These are phyloP conservation scores for Phytopythium sindhum DNA, from an alignment of 352 stramenopile genomes.

Conservation along the genomic window DNA sequence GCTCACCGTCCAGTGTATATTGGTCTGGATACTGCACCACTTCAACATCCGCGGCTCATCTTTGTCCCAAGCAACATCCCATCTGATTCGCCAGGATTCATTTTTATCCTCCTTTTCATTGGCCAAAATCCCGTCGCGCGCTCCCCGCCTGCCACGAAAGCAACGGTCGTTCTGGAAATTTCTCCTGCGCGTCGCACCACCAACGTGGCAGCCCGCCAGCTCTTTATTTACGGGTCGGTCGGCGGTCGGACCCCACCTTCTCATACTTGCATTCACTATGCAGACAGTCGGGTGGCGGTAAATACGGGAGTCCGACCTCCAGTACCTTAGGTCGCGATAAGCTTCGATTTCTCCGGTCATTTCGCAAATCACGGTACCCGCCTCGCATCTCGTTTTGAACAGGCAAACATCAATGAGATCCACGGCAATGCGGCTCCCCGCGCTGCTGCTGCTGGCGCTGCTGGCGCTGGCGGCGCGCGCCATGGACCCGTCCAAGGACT, in stretches of 20 bases:
- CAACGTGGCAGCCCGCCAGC: not conserved
- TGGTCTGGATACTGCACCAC: no score
- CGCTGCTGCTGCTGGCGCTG: slow-evolving; percentile 25
- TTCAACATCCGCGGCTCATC: not conserved
- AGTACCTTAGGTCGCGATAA: no score
- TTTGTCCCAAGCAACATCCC: not conserved
- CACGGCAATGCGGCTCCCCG: slow-evolving; percentile 5
- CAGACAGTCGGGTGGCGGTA: not conserved
- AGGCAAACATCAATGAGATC: not conserved
- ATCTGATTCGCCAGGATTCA: not conserved
- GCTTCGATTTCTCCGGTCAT: not conserved
- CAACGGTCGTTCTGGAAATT: slow-evolving; percentile 7
- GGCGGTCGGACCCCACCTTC: not conserved
- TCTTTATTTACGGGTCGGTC: not conserved
- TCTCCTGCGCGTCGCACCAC: slow-evolving; percentile 3
- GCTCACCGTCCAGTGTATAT: no score
- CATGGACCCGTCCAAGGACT: slow-evolving; percentile 75
- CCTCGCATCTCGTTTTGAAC: not conserved
- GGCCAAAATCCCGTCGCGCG: not conserved
- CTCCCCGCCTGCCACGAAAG: not conserved
- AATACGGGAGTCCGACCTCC: not conserved
- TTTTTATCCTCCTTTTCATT: not conserved
- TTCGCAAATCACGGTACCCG: not conserved
- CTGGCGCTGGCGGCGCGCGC: slow-evolving; percentile 17
- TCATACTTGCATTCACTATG: not conserved